A percentile compares a stretch with the other conserved stretches of the same genome.
Conservation (phyloP, 2,329 filamentous ascomycete genomes). For the Cadophora luteo-olivacea region DNA sequence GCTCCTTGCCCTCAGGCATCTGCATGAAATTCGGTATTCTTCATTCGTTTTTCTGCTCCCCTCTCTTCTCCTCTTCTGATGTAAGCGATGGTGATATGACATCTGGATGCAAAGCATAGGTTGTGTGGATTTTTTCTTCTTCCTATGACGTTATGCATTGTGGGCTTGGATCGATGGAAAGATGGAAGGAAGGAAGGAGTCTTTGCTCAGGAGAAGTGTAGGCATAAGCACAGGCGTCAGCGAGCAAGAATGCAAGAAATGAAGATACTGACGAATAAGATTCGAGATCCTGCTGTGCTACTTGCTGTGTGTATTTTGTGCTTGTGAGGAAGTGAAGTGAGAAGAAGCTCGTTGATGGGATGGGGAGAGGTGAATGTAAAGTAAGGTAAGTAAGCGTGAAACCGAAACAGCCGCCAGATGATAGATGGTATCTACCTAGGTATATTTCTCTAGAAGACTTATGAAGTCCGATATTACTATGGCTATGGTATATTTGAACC, state of each 20-base stretch:
- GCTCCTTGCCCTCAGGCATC: slow-evolving; percentile 15
- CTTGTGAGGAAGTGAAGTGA: background rate
- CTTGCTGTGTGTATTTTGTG: background rate
- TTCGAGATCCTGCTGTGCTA: slow-evolving; percentile 16
- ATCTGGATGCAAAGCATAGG: slow-evolving; percentile 19
- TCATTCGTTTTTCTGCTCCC: background rate
- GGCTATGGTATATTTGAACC: no score
- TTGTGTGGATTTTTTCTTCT: background rate
- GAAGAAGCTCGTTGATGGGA: background rate
- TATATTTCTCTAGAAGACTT: no score
- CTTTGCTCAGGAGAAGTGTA: background rate
- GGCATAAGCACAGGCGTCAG: background rate
- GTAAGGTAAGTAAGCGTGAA: background rate
- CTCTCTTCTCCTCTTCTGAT: background rate
- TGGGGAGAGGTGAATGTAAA: background rate
- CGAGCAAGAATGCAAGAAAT: slow-evolving; percentile 8
- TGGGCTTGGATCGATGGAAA: slow-evolving; percentile 19
- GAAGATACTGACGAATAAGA: slow-evolving; percentile 23
- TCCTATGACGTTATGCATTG: slow-evolving; percentile 15
- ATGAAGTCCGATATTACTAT: no score
- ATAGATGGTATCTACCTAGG: no score
- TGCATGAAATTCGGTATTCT: slow-evolving; percentile 21
- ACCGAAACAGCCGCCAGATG: slow-evolving; percentile 12
- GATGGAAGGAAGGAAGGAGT: background rate
- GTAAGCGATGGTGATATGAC: background rate